Percentiles rank a stretch among this genome's conserved stretches.
phyloP scores from a whole-genome alignment of 1,284 basidiomycete species.

The Cutaneotrichosporon curvatum region DNA sequence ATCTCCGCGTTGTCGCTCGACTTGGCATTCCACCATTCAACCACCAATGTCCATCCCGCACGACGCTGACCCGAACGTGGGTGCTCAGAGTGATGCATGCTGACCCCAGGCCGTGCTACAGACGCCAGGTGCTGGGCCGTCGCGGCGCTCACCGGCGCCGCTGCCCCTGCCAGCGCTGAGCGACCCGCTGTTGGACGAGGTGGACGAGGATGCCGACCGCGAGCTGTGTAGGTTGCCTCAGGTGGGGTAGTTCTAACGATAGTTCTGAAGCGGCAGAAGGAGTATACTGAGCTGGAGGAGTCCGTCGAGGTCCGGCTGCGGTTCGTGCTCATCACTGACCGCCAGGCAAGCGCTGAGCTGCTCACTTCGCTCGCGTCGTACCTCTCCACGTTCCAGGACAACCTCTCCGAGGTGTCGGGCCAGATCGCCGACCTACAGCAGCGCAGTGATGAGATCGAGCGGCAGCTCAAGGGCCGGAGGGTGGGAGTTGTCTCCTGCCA shows the following conservation, averaged over 20 bases:
- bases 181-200: constrained; percentile 24
- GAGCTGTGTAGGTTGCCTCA: constrained; percentile 24
- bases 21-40: background rate
- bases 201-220: constrained; percentile 23
- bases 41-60: background rate
- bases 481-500: constrained; percentile 48
- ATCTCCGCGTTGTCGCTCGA: background rate
- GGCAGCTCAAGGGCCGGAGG: constrained; percentile 69
- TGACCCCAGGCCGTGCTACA: constrained; percentile 12
- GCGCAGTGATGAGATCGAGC: constrained; percentile 82
- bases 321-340: background rate
- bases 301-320: constrained; percentile 26
- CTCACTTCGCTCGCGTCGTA: constrained; percentile 81
- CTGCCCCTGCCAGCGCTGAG: constrained; percentile 3
- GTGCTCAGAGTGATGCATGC: background rate
- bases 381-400: constrained; percentile 88
- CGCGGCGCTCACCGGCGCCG: constrained; percentile 1
- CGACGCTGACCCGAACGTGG: background rate
- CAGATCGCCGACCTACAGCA: constrained; percentile 91
- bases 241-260: constrained; percentile 13
- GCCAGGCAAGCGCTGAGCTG: constrained; percentile 50
- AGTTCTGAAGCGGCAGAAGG: constrained; percentile 31
- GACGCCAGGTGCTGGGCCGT: constrained; percentile 12
- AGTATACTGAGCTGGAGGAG: constrained; percentile 36
- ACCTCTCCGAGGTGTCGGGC: constrained; percentile 85